Base-by-base conservation (phyloP, 202 grass and related monocot genomes). In the Elaeis oleifera region DNA sequence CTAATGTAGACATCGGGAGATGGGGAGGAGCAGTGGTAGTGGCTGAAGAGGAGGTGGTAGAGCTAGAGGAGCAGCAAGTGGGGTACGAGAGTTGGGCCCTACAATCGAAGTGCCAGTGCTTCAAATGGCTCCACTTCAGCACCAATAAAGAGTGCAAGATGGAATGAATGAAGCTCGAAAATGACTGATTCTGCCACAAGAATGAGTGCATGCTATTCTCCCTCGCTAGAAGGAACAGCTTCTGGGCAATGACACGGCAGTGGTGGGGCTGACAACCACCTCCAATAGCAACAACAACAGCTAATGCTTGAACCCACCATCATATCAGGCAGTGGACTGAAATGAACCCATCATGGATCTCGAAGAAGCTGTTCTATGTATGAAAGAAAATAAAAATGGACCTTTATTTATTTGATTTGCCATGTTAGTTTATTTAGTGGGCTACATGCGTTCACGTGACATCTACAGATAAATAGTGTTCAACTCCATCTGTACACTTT, bases 121-220 rank as follows among this genome's bases (percentile, higher is more conserved):
- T 89, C 72, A 85, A 80, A 36, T 89, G 89, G 89, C 81, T 85
- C 49, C 48, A 62, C 22, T 95, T 82, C 81, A 75, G 73, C 57
- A 75, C 23, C 22, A 66, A 75, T 49, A 95, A 78, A 72, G 89
- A 85, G 78, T 74, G 73, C 24, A 78, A 89, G 36, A 85, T 95
- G 84, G 79, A 80, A 58, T 67, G 73, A 5, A 72, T 39, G 18
- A 75, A 79, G 18, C 84, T 95, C 28, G 61, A 63, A 29, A 89
- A 83, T 17, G 70, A 85, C 27, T 52, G 76, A 5, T 50, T 56
- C 21, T 61, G 69, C 64, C 59, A 89, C 48, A 79, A 95, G 58
- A 60, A 62, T 23, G 73, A 70, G 0, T 81, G 79, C 72, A 76
- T 95, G 89, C 73, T 85, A 48, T 95, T 4, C 11, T 83, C 55